Base-by-base conservation (phyloP, 208 protist species). In the Trypanosoma avium region DNA sequence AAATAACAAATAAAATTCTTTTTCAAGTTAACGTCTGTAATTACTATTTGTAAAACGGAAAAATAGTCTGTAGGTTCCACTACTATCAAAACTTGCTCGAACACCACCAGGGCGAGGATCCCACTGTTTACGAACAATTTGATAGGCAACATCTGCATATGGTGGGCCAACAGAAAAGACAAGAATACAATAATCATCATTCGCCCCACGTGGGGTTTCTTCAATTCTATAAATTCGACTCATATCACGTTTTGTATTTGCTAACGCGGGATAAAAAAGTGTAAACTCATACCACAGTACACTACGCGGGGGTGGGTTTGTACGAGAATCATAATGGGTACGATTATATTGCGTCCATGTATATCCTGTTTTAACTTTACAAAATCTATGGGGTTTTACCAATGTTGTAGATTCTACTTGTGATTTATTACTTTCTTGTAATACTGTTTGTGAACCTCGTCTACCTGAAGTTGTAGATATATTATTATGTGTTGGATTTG, bases 201-300 rank as follows among this genome's bases (percentile, higher is more conserved):
- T 85, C 9, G 72, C 73, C 1, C 90, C 89, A 36, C 71, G 79
- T 10, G 74, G 65, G 22, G 83, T 84, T 26, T 88, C 73, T 46
- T 97, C 87, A 36, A 99, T 81, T 60, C 67, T 91, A 75, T 97
- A 99, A 55, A 98, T 84, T 30, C 91, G 70, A 0, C 83, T 71
- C 74, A 93, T 95, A 73, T 99, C 97, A 17, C 73, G 73, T 73
- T 89, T 90, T 36, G 85, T 93, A 60, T 91, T 82, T 17, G 98
- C 97, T 0, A 99, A 85, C 57, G 99, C 96, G 3, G 97, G 98
- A 77, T 99, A 99, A 83, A 99, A 99, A 36, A 99, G 92, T 55
- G 99, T 99, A 81, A 99, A 99, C 82, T 99, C 99, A 86, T 99
- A 99, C 71, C 98, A 99, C 71, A 98, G 82, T 26, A 99, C 97